Evolutionary conservation across 2,329 filamentous ascomycete genomes (phyloP).

Genomic region (Podosphaera xanthii): DNA sequence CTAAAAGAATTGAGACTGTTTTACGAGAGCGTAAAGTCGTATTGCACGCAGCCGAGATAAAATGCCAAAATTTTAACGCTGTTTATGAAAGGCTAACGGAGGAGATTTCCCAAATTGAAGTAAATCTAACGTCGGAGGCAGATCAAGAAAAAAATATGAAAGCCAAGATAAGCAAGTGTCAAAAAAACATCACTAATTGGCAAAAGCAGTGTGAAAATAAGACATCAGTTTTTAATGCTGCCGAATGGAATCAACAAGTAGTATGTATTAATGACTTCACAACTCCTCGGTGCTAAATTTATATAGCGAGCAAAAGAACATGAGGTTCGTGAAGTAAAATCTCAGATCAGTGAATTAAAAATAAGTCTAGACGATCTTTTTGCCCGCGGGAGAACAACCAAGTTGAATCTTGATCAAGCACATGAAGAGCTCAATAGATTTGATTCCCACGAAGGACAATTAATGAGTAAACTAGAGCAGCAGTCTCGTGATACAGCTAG

Average conservation of each 20-base stretch:
- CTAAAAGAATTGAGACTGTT: conserved; percentile 28
- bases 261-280: conserved; percentile 23
- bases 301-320: conserved; percentile 35
- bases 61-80: conserved; percentile 22
- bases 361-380: conserved; percentile 11
- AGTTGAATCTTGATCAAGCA: conserved; percentile 18
- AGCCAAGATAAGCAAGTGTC: conserved; percentile 26
- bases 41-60: conserved; percentile 30
- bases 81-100: conserved; percentile 22
- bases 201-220: conserved; percentile 37
- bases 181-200: conserved; percentile 36
- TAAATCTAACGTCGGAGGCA: conserved; percentile 26
- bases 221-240: conserved; percentile 43
- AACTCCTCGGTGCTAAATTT: not conserved
- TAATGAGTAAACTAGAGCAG: conserved; percentile 39
- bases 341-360: conserved; percentile 16
- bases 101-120: conserved; percentile 19
- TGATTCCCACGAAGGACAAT: conserved; percentile 53
- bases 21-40: conserved; percentile 29
- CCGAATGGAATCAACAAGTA: conserved; percentile 49
- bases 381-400: conserved; percentile 21
- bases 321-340: conserved; percentile 27
- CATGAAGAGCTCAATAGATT: conserved; percentile 32
- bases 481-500: conserved; percentile 38
- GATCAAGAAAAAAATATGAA: conserved; percentile 25